A percentile compares a stretch with the other conserved stretches of the same genome.
These are phyloP conservation scores for Orbilia ellipsospora DNA, from an alignment of 2,329 filamentous ascomycete species.

Conservation along the genomic window DNA sequence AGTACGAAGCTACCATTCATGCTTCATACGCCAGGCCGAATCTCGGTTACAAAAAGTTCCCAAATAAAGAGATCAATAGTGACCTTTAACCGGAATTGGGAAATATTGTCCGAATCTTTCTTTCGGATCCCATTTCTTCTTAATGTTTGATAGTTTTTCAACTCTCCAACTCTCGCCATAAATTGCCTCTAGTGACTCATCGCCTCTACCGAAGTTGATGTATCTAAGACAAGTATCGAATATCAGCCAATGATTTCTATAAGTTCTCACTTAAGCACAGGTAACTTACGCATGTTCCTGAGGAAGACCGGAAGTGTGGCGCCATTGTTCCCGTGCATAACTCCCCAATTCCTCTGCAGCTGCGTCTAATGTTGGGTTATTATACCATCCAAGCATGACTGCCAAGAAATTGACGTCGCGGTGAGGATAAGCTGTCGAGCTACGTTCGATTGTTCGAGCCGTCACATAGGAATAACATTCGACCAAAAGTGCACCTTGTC, in stretches of 20 bases:
- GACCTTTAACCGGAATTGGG: conserved; percentile 19
- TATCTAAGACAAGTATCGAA: conserved; percentile 20
- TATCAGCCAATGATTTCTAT: not conserved
- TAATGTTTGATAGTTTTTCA: conserved; percentile 58
- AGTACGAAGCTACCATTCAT: too few relatives aligned
- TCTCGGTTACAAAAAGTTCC: too few relatives aligned
- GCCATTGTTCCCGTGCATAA: conserved; percentile 32
- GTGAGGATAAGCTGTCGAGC: conserved; percentile 54
- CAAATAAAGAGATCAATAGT: too few relatives aligned
- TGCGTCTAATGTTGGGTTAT: conserved; percentile 41
- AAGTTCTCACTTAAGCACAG: not conserved
- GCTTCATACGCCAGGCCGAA: too few relatives aligned
- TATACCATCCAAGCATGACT: conserved; percentile 51
- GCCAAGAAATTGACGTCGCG: conserved; percentile 56
- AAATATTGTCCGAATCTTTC: conserved; percentile 57
- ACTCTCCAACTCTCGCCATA: conserved; percentile 56
- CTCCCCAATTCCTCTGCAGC: conserved; percentile 35
- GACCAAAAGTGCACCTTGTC: conserved; percentile 43
- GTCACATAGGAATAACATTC: conserved; percentile 56
- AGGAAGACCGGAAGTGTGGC: conserved; percentile 22
- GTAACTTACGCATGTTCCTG: conserved; percentile 40
- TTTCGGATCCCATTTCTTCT: conserved; percentile 59
- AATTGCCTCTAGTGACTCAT: conserved; percentile 41
- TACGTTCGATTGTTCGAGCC: conserved; percentile 35
- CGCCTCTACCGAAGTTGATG: conserved; percentile 55